A percentile compares a stretch with the other conserved stretches of the same genome.
phyloP scores from a whole-genome alignment of 2,329 filamentous ascomycete species.

The Fusarium agapanthi region DNA sequence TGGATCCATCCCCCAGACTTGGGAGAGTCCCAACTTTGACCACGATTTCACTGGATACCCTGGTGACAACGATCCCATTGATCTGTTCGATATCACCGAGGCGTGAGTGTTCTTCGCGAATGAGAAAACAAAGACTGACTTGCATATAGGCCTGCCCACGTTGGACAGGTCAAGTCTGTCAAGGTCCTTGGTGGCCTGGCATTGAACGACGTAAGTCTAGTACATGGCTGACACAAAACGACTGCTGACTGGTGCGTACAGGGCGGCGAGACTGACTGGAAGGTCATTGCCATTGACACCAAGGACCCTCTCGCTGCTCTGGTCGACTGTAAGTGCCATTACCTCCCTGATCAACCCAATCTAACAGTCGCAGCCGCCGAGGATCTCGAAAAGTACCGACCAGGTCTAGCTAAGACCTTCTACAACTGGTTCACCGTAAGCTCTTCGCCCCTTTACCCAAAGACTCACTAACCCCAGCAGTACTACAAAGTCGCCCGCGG shows the following conservation, averaged over 20 bases:
- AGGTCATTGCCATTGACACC: constrained; percentile 51
- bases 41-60: constrained; percentile 49
- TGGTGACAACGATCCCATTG: constrained; percentile 55
- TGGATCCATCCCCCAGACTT: constrained; percentile 55
- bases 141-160: constrained; percentile 36
- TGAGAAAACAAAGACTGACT: neutral
- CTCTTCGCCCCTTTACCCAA: rapidly evolving
- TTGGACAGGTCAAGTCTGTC: constrained; percentile 53
- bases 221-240: rapidly evolving
- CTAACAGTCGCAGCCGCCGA: constrained; percentile 43
- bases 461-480: constrained; percentile 17
- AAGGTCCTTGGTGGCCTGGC: constrained; percentile 53
- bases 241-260: neutral
- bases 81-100: constrained; percentile 51
- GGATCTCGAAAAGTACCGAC: constrained; percentile 52
- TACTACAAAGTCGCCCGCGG: constrained; percentile 54
- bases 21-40: constrained; percentile 53
- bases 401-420: constrained; percentile 47
- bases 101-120: neutral
- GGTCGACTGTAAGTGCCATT: constrained; percentile 44
- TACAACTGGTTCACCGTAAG: constrained; percentile 53
- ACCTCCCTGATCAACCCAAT: rapidly evolving
- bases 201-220: constrained; percentile 46
- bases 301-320: constrained; percentile 49
- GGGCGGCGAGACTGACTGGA: constrained; percentile 53